Evolutionary conservation across 139 green algal species (phyloP).

Genomic region (Chlorella sp.): DNA sequence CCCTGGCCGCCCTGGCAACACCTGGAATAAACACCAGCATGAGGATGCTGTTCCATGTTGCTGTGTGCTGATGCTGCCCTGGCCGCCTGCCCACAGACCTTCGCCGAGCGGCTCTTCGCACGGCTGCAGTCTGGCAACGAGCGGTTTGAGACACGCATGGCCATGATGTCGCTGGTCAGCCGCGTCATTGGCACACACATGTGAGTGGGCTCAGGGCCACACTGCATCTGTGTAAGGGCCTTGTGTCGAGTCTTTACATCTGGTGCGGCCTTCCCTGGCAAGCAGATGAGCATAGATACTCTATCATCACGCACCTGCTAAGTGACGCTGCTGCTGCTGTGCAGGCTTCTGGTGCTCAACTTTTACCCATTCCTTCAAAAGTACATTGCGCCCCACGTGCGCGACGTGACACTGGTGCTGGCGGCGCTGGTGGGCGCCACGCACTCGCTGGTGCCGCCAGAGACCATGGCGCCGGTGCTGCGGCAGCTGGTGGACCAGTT

Average conservation of each 20-base stretch:
- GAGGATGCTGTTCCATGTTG: too few relatives aligned
- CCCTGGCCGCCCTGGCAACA: too few relatives aligned
- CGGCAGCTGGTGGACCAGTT: slow-evolving; percentile 93
- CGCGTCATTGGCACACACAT: slow-evolving; percentile 85
- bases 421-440: slow-evolving; percentile 46
- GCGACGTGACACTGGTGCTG: slow-evolving; percentile 75
- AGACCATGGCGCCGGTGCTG: slow-evolving; percentile 81
- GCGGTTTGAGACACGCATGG: slow-evolving; percentile 74
- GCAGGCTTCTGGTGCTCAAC: slow-evolving; percentile 83
- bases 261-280: background rate
- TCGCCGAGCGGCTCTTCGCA: slow-evolving; percentile 87
- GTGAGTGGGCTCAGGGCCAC: slow-evolving; percentile 11
- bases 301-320: background rate
- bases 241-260: background rate
- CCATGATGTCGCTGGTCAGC: slow-evolving; percentile 63
- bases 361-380: slow-evolving; percentile 94
- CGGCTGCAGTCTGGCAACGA: slow-evolving; percentile 62
- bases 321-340: background rate
- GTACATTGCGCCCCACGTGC: slow-evolving; percentile 72
- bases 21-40: too few relatives aligned
- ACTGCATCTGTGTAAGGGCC: background rate
- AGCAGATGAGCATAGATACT: too few relatives aligned
- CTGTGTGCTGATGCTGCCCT: too few relatives aligned
- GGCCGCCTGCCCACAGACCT: slow-evolving; percentile 49
- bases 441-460: slow-evolving; percentile 91